A percentile compares a stretch with the other conserved stretches of the same genome.
These are phyloP conservation scores for Gynostemma pentaphyllum DNA, from an alignment of 306 rosid genomes.

Conservation along the genomic window DNA sequence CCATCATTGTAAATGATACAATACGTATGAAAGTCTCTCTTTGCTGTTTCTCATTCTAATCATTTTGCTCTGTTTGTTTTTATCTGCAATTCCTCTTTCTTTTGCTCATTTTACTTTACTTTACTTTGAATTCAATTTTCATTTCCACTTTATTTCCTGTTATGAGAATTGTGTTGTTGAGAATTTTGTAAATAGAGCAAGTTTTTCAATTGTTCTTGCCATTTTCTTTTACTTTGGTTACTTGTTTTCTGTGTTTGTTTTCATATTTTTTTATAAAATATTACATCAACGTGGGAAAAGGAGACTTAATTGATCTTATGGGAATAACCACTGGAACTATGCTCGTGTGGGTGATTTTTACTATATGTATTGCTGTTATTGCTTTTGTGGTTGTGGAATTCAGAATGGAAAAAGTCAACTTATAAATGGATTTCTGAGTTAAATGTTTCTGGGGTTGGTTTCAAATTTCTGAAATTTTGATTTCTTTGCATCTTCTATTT, in stretches of 20 bases:
- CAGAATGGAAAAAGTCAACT: background rate
- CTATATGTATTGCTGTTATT: no score
- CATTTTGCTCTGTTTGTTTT: conserved; percentile 7
- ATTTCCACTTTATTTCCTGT: background rate
- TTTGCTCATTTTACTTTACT: background rate
- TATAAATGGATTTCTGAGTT: background rate
- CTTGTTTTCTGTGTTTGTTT: background rate
- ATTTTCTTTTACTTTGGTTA: background rate
- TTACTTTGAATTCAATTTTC: conserved; percentile 8
- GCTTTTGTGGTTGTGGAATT: background rate
- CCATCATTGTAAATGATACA: conserved; percentile 2
- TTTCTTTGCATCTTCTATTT: conserved; percentile 3
- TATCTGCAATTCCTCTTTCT: background rate
- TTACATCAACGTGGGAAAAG: no score
- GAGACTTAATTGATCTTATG: no score
- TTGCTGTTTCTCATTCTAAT: background rate
- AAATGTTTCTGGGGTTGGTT: background rate
- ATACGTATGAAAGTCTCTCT: background rate
- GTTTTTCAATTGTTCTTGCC: background rate
- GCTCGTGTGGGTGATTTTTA: no score
- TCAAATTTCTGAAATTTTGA: background rate
- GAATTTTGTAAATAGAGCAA: background rate
- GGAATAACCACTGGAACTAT: no score
- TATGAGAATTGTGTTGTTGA: background rate
- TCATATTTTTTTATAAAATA: no score